Evolutionary conservation across 148 eudicot genomes (phyloP), one percentile per base, ranked within the genome.

Genomic region (Arctostaphylos glauca): DNA sequence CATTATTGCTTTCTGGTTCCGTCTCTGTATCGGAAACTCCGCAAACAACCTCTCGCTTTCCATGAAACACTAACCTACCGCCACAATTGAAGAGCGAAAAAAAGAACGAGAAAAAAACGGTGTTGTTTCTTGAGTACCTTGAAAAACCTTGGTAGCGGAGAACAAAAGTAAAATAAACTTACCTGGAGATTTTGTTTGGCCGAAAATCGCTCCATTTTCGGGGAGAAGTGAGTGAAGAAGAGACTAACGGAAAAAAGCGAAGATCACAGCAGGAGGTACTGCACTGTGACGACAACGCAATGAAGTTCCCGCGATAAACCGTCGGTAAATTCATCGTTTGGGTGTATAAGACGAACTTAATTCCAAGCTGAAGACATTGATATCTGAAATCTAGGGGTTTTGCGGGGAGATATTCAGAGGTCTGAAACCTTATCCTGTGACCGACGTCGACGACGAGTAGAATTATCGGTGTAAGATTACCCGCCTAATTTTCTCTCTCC

Each of bases 1-100:
- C 91, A 68, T 88, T 87, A 80, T 90, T 83, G 81, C 50, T 80
- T 14, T 89, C 94, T 46, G 98, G 90, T 74, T 87, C 92, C 72
- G 84, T 79, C 80, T 90, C 91, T 75, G 84, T 81, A 77, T 90
- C 94, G 84, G 86, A 83, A 5, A 79, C 91, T 86, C 91, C 89
- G 88, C 98, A 91, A 79, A 88, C 80, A 13, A 91, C 84, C 59
- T 85, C 91, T 53, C 85, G 76, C 66, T 86, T 86, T 75, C 90
- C 84, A 47, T 83, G 80, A 81, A 43, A 79, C 81, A 68, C 84
- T 41, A 91, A 82, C 83, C 92, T 89, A 82, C 76, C 67, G 79
- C 77, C 41, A 3, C 2, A 80, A 80, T 55, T 66, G 70, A 78
- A 85, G 31, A 48, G 9, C 38, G 55, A 77, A 8, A 58, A 13